Base-by-base conservation (phyloP, 73 alveolate species). In the Paramecium biaurelia region DNA sequence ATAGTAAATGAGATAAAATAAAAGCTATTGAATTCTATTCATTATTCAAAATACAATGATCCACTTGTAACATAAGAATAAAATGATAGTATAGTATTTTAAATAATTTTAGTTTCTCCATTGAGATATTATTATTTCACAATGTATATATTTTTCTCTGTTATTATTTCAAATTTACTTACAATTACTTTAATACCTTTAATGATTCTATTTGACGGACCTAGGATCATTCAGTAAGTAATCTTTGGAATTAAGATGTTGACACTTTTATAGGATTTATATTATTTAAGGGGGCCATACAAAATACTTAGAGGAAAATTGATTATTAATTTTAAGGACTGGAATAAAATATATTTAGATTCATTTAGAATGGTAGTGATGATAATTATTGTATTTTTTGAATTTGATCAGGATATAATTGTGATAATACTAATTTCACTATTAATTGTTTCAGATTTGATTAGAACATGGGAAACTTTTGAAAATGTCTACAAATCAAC, bases 271-370 rank as follows among this genome's bases (percentile, higher is more conserved):
- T 72, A 10, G 8, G 86, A 72, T 72, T 0, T 72, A 14, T 72
- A 72, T 37, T 72, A 32, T 35, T 35, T 32, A 72, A 72, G 86
- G 12, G 86, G 86, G 5, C 86, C 86, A 35, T 72, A 72, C 4
- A 72, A 72, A 35, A 4, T 72, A 1, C 1, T 72, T 15, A 18
- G 58, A 35, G 86, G 86, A 20, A 72, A 32, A 32, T 10, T 72
- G 7, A 72, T 32, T 6, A 0, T 1, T 4, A 72, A 72, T 72
- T 38, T n/a, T n/a, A 72, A 37, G 45, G n/a, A 34, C 6, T 12
- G 9, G n/a, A 72, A 72, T n/a, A 72, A 72, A 72, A n/a, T 72
- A 26, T 12, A 21, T 72, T 21, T 72, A 12, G 86, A 72, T 72
- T 1, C 14, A 9, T 35, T 72, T 72, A 14, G 86, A n/a, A 0